A percentile compares a stretch with the other conserved stretches of the same genome.
Conservation (phyloP, 495 filamentous ascomycete species). For the Rostrohypoxylon terebratum region DNA sequence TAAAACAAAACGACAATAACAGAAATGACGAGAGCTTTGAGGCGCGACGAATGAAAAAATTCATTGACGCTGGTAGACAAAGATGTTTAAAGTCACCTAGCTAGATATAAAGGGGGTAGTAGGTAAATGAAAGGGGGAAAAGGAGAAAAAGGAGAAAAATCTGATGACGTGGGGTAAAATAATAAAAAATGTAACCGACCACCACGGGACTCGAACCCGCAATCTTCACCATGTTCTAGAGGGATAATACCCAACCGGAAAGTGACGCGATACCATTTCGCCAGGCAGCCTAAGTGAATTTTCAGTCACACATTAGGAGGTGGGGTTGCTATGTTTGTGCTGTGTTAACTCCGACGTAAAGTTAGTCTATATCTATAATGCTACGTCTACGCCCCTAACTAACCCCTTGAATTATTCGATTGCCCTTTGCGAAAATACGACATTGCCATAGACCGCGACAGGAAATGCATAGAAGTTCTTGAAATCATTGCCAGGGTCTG, state of each 20-base stretch:
- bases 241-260: conserved; percentile 33
- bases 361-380: not conserved
- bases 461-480: not conserved
- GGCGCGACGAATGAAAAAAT: too few relatives aligned
- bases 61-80: too few relatives aligned
- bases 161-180: not conserved
- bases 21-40: too few relatives aligned
- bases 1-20: too few relatives aligned
- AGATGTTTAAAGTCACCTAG: too few relatives aligned
- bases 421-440: too few relatives aligned
- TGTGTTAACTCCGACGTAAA: conserved; percentile 24
- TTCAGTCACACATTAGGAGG: not conserved
- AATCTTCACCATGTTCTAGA: conserved; percentile 48
- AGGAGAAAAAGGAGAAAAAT: not conserved
- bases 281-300: conserved; percentile 32
- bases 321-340: conserved; percentile 6
- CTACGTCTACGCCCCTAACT: not conserved
- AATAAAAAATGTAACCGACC: conserved; percentile 25
- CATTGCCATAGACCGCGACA: too few relatives aligned
- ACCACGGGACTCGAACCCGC: conserved; percentile 50
- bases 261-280: conserved; percentile 50
- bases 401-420: conserved; percentile 7
- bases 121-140: not conserved
- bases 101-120: too few relatives aligned
- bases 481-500: too few relatives aligned